phyloP scores from a whole-genome alignment of 2,329 filamentous ascomycete genomes.

The Paecilomyces variotii region DNA sequence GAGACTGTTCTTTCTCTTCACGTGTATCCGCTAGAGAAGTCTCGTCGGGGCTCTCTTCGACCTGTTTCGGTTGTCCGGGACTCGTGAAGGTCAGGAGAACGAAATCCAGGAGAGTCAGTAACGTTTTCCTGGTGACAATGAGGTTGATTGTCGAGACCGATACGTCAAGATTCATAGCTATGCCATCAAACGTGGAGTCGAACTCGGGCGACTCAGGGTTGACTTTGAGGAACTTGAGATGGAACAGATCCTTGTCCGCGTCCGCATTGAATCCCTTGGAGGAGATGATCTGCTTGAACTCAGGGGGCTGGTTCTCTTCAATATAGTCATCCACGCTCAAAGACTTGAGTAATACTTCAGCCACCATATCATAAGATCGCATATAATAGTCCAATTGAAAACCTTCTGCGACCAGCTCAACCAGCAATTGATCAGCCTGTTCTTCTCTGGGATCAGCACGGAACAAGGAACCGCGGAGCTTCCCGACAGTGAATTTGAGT shows the following conservation, averaged over 20 bases:
- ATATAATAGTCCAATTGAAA: constrained; percentile 86
- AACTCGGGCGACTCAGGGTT: constrained; percentile 91
- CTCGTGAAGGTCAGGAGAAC: constrained; percentile 84
- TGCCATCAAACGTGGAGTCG: constrained; percentile 80
- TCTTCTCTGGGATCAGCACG: constrained; percentile 71
- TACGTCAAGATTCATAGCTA: constrained; percentile 87
- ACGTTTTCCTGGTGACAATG: constrained; percentile 84
- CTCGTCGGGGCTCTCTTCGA: constrained; percentile 22
- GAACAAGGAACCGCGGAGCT: constrained; percentile 85
- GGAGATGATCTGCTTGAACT: constrained; percentile 97
- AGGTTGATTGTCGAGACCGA: constrained; percentile 93
- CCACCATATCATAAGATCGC: constrained; percentile 83
- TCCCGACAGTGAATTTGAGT: constrained; percentile 93
- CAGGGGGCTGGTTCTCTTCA: constrained; percentile 70
- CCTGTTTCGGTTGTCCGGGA: constrained; percentile 42
- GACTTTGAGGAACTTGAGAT: constrained; percentile 81
- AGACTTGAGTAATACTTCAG: constrained; percentile 79
- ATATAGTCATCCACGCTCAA: constrained; percentile 92
- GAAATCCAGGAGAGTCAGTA: constrained; percentile 89
- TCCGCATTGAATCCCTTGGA: constrained; percentile 66
- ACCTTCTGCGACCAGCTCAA: constrained; percentile 81
- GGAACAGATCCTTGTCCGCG: constrained; percentile 72
- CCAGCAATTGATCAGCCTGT: constrained; percentile 71
- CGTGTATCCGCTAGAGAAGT: constrained; percentile 16
- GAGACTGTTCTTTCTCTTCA: constrained; percentile 17